Conservation (phyloP, 495 filamentous ascomycete genomes). For the Xanthoparmelia taractica region DNA sequence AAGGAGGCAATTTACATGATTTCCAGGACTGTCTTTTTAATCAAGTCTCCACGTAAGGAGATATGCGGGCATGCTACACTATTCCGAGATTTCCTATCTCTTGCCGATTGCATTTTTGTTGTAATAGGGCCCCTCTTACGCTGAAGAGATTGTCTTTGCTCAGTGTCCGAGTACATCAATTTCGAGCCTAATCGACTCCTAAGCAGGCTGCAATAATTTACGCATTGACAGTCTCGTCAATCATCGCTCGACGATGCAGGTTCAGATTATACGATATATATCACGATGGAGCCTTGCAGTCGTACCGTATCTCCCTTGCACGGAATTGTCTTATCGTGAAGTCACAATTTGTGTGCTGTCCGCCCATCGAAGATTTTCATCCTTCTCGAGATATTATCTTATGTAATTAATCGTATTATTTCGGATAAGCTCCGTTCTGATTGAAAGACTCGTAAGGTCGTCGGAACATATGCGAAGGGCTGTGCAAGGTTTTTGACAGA, state of each 20-base stretch:
- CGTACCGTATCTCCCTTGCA: constrained; percentile 12
- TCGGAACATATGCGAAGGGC: constrained; percentile 7
- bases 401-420: constrained; percentile 13
- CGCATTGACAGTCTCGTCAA: constrained; percentile 11
- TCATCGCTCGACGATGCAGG: constrained; percentile 7
- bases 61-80: constrained; percentile 10
- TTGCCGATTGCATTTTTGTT: constrained; percentile 17
- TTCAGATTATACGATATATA: constrained; percentile 1
- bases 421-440: constrained; percentile 12
- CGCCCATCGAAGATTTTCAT: constrained; percentile 4
- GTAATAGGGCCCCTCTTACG: constrained; percentile 9
- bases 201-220: constrained; percentile 3
- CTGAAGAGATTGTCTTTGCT: constrained; percentile 15
- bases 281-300: constrained; percentile 13
- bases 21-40: constrained; percentile 9
- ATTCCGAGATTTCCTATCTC: constrained; percentile 3
- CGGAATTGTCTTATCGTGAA: constrained; percentile 11
- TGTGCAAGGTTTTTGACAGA: constrained; percentile 12
- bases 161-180: constrained; percentile 9
- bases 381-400: constrained; percentile 6
- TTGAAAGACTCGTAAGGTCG: constrained; percentile 7
- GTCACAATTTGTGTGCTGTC: constrained; percentile 10
- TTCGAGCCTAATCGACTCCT: constrained; percentile 1
- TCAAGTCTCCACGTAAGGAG: constrained; percentile 17
- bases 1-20: constrained; percentile 13